A percentile compares a stretch with the other conserved stretches of the same genome.
phyloP scores from a whole-genome alignment of 2,329 filamentous ascomycete genomes.

The Aureobasidium subglaciale region DNA sequence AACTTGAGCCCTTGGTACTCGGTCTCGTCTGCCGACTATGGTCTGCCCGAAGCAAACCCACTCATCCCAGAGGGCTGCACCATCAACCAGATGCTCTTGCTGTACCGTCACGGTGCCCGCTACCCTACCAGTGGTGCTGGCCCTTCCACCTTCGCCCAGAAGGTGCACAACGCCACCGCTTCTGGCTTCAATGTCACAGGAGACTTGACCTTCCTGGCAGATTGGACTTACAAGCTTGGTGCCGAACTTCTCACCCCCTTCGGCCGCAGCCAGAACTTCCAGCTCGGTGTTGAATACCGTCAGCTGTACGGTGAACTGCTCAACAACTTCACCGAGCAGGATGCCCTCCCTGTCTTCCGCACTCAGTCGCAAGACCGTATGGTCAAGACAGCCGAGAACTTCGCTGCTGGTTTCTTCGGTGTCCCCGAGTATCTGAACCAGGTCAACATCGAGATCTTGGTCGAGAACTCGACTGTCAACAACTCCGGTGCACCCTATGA shows the following conservation, averaged over 20 bases:
- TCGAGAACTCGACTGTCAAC: slow-evolving; percentile 12
- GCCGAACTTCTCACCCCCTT: slow-evolving; percentile 13
- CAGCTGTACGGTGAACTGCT: slow-evolving; percentile 12
- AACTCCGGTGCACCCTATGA: slow-evolving; percentile 11
- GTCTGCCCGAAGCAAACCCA: not conserved
- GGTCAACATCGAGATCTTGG: slow-evolving; percentile 13
- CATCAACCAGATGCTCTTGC: slow-evolving; percentile 8
- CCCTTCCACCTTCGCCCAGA: slow-evolving; percentile 2
- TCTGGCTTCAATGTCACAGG: slow-evolving; percentile 6
- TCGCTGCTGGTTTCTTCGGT: slow-evolving; percentile 12
- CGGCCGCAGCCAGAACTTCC: slow-evolving; percentile 11
- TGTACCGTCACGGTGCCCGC: slow-evolving; percentile 15
- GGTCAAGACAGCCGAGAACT: slow-evolving; percentile 14
- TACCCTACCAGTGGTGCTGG: slow-evolving; percentile 14
- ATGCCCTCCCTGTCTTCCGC: slow-evolving; percentile 6
- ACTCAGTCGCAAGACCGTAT: slow-evolving; percentile 12
- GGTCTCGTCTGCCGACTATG: slow-evolving; percentile 11
- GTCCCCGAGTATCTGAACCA: slow-evolving; percentile 7
- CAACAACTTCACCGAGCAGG: slow-evolving; percentile 14
- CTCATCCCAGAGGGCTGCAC: slow-evolving; percentile 6
- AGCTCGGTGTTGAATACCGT: slow-evolving; percentile 12
- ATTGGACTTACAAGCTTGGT: slow-evolving; percentile 14
- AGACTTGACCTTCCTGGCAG: slow-evolving; percentile 4
- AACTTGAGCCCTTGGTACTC: slow-evolving; percentile 13
- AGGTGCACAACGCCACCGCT: slow-evolving; percentile 1